Conservation (phyloP, 768 basidiomycete genomes). For the Cytidiella melzeri region DNA sequence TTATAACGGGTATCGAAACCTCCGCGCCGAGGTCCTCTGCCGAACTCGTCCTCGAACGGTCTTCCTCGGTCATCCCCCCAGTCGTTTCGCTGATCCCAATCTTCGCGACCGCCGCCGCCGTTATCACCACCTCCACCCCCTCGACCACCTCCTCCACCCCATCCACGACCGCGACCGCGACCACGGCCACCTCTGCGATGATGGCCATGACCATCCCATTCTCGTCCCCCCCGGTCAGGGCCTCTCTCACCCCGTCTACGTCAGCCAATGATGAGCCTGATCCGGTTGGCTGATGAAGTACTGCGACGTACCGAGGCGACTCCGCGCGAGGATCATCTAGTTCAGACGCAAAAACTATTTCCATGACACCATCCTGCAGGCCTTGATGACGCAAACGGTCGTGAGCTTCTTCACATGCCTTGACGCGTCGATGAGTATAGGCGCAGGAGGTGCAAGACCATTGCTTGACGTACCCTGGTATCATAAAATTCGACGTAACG, state of each 20-base stretch:
- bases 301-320: constrained; percentile 30
- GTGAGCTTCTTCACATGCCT: constrained; percentile 76
- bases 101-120: constrained; percentile 24
- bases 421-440: not conserved
- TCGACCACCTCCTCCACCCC: constrained; percentile 27
- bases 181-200: constrained; percentile 33
- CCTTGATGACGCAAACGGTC: constrained; percentile 77
- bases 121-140: constrained; percentile 16
- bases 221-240: constrained; percentile 31
- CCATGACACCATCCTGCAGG: constrained; percentile 81
- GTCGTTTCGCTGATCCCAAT: constrained; percentile 25
- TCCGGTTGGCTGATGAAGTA: not conserved
- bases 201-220: constrained; percentile 40
- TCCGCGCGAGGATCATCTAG: constrained; percentile 40
- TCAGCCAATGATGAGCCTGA: constrained; percentile 8
- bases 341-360: constrained; percentile 86
- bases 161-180: constrained; percentile 35
- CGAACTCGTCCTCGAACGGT: constrained; percentile 18
- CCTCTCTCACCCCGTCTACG: constrained; percentile 28
- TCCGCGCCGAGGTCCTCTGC: constrained; percentile 12
- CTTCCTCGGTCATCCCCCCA: constrained; percentile 20
- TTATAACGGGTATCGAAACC: constrained; percentile 15
- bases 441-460: not conserved
- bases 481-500: constrained; percentile 95
- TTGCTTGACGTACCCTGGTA: constrained; percentile 64